Conservation (phyloP, 306 rosid species). For the Quillaja saponaria region DNA sequence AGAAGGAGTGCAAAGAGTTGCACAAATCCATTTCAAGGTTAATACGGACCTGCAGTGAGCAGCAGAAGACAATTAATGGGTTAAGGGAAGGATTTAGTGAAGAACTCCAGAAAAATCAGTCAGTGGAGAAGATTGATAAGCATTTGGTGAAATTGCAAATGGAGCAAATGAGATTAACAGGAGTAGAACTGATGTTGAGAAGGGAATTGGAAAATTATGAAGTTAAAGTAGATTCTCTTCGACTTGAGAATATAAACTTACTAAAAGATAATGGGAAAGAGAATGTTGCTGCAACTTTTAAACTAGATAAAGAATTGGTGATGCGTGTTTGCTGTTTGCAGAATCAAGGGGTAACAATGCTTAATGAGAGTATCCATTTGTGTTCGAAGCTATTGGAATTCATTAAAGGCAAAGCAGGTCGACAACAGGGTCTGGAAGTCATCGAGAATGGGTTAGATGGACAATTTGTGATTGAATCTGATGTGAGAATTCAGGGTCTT, state of each 20-base stretch:
- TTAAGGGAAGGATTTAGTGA: conserved; percentile 59
- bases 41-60: conserved; percentile 79
- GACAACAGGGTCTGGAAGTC: conserved; percentile 36
- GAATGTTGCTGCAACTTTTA: conserved; percentile 55
- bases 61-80: conserved; percentile 81
- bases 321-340: conserved; percentile 69
- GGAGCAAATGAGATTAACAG: conserved; percentile 84
- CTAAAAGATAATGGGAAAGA: conserved; percentile 74
- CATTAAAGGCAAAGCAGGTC: conserved; percentile 56
- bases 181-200: conserved; percentile 74
- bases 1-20: conserved; percentile 80
- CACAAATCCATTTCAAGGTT: conserved; percentile 72
- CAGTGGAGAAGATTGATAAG: conserved; percentile 59
- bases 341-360: conserved; percentile 76
- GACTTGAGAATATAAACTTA: conserved; percentile 77
- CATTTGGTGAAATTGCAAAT: conserved; percentile 58
- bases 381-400: conserved; percentile 67
- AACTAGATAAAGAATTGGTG: conserved; percentile 77
- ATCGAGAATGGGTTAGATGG: conserved; percentile 57
- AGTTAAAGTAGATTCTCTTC: conserved; percentile 84
- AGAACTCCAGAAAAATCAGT: conserved; percentile 46
- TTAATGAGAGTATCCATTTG: conserved; percentile 65
- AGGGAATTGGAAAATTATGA: conserved; percentile 72
- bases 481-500: conserved; percentile 69
- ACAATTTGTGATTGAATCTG: conserved; percentile 72